These are phyloP conservation scores for Solanum ahanhuiri DNA, from an alignment of 257 asterid species.

Conservation along the genomic window DNA sequence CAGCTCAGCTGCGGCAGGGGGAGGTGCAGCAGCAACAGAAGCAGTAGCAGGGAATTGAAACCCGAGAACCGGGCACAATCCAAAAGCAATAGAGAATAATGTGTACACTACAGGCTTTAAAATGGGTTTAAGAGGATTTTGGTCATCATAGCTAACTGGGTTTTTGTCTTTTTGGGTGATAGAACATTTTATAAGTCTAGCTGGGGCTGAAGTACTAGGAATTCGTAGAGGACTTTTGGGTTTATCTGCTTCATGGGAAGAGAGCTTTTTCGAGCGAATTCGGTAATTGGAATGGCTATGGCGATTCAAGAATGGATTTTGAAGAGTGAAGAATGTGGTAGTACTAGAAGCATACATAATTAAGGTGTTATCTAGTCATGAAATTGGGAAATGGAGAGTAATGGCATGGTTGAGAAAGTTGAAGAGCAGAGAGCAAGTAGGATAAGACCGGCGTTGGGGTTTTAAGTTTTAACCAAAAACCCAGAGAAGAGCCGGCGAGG, in stretches of 20 bases:
- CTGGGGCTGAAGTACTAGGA: not conserved
- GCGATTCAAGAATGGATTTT: not conserved
- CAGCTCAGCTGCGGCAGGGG: slow-evolving; percentile 3
- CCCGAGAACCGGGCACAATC: slow-evolving; percentile 44
- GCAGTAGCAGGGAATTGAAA: slow-evolving; percentile 44
- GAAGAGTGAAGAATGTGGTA: not conserved
- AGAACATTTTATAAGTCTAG: not conserved
- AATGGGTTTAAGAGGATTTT: slow-evolving; percentile 46
- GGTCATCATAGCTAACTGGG: slow-evolving; percentile 14
- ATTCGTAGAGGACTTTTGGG: not conserved
- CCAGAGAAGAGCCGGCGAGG: not conserved
- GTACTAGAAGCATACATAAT: slow-evolving; percentile 1
- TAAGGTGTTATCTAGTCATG: not conserved
- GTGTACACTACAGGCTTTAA: slow-evolving; percentile 19
- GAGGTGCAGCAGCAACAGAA: slow-evolving; percentile 21
- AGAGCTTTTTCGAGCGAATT: not conserved
- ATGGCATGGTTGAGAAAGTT: not conserved
- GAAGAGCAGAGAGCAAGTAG: not conserved
- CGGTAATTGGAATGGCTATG: not conserved
- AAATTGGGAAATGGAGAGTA: not conserved
- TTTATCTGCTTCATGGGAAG: not conserved
- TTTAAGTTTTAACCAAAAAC: not conserved
- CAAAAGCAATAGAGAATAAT: slow-evolving; percentile 32
- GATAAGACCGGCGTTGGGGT: not conserved
- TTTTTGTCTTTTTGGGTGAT: not conserved